Evolutionary conservation across 2,329 filamentous ascomycete genomes (phyloP), one percentile per base, ranked within the genome.

Genomic region (Penicillium sp.): DNA sequence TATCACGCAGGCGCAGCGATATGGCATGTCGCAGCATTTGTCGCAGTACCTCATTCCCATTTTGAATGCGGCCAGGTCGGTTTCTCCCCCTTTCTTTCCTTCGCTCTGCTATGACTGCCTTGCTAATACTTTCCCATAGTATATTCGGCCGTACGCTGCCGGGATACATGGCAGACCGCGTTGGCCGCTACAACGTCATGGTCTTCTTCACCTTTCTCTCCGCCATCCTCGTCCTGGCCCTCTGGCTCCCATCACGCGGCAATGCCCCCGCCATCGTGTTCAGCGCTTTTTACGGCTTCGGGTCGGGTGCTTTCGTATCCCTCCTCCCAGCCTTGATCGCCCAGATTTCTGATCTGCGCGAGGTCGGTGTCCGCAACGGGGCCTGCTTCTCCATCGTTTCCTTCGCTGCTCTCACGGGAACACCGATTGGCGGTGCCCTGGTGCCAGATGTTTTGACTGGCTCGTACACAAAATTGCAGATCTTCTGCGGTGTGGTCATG

Each of bases 331-430:
- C 88, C 0, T 78, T 90, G 14, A 79, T 93, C 25, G 88, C 88
- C 1, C 88, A 92, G 69, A 89, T 92, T 63, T 87, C 85, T 1
- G 87, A 90, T 49, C 83, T 91, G 40, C 80, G 85, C 22, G 83
- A 91, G 72, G 87, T 93, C 37, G 91, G 90, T 14, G 83, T 88
- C 1, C 81, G 90, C 6, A 87, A 83, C 2, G 91, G 91, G 0
- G 82, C 84, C 0, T 81, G 86, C 28, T 90, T 89, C 71, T 83
- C 85, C 16, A 73, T 87, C 51, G 80, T 87, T 58, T 82, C 85
- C 1, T 77, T 92, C 35, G 89, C 87, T 4, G 87, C 86, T 1
- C 76, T 93, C 54, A 86, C 86, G 5, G 70, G 70, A 6, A 71
- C 68, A 5, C 71, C 71, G 2, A 72, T 73, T 60, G 71, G 68